phyloP scores from a whole-genome alignment of 2,329 filamentous ascomycete species.

The Phaeophleospora eucalypticola region DNA sequence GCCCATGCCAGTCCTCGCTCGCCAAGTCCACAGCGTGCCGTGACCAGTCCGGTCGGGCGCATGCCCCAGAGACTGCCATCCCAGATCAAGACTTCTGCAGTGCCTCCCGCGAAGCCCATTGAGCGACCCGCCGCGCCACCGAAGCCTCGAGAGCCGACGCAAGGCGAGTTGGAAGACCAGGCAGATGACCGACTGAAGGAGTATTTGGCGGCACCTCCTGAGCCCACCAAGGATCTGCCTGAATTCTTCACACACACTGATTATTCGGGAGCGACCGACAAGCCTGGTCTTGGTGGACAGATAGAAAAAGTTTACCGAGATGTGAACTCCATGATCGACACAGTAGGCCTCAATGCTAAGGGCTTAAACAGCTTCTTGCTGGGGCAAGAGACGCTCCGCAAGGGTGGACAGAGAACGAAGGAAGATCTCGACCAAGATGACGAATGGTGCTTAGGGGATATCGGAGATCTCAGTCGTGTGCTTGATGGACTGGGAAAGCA shows the following conservation, averaged over 20 bases:
- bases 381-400: slow-evolving; percentile 58
- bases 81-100: slow-evolving; percentile 28
- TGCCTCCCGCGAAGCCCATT: slow-evolving; percentile 32
- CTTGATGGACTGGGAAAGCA: slow-evolving; percentile 56
- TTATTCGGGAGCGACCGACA: slow-evolving; percentile 38
- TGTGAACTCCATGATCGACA: slow-evolving; percentile 92
- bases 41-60: slow-evolving; percentile 42
- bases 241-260: slow-evolving; percentile 61
- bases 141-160: slow-evolving; percentile 37
- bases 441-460: slow-evolving; percentile 72
- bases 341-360: slow-evolving; percentile 79
- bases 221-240: slow-evolving; percentile 60
- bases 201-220: slow-evolving; percentile 57
- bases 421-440: slow-evolving; percentile 54
- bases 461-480: slow-evolving; percentile 58
- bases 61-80: slow-evolving; percentile 17
- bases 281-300: slow-evolving; percentile 43
- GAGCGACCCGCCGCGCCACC: slow-evolving; percentile 29
- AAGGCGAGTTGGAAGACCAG: slow-evolving; percentile 56
- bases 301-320: slow-evolving; percentile 63
- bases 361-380: slow-evolving; percentile 57
- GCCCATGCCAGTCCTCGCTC: slow-evolving; percentile 56
- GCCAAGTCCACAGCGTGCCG: slow-evolving; percentile 65
- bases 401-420: slow-evolving; percentile 51
- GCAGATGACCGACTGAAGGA: slow-evolving; percentile 66